Evolutionary conservation across 352 stramenopile genomes (phyloP), one percentile per base, ranked within the genome.

Genomic region (Phytopythium cucurbitacearum): DNA sequence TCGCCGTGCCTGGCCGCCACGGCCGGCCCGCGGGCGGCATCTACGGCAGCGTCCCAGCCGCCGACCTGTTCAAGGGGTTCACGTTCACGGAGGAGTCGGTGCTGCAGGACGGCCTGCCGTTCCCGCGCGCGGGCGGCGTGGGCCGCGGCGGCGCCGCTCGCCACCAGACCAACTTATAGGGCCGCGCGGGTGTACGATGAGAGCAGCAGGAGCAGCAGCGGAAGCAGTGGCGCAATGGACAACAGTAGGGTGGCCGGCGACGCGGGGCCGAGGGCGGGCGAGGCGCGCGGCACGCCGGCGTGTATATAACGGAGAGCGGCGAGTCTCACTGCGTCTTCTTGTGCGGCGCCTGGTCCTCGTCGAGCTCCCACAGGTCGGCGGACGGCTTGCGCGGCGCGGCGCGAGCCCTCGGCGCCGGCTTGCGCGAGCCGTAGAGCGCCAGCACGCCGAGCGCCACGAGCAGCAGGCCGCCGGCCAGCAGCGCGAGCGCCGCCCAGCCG

Each of bases 31-130:
- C 60, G 38, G 68, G 54, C n/a, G 67, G 57, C 34, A 51, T 63
- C 12, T 76, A 77, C 44, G 74, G 75, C 42, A 77, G 76, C 53
- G 62, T 77, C 48, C 80, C 79, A 53, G 79, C 71, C 44, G 72
- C 77, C 44, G 80, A 90, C 48, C 69, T 88, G 36, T 93, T 93
- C 59, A 82, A 93, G 65, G 83, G 80, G 49, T 93, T 93, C 59
- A 93, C 83, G 57, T 93, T 89, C 67, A 89, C 80, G 46, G 83
- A 93, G 58, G 83, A 93, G 40, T 89, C 77, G 48, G 87, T 87
- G 47, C 51, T 91, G 59, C 69, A 85, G 50, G 73, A 87, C 46
- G 74, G 75, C 4, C 63, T 86, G 7, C 78, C 51, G 41, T 53
- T 53, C 48, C 48, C 48, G 11, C 36, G 48, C 11, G 48, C 48